Percentiles rank a stretch among this genome's conserved stretches.
Evolutionary conservation across 495 filamentous ascomycete genomes (phyloP).

Genomic region (Trichoderma reesei): DNA sequence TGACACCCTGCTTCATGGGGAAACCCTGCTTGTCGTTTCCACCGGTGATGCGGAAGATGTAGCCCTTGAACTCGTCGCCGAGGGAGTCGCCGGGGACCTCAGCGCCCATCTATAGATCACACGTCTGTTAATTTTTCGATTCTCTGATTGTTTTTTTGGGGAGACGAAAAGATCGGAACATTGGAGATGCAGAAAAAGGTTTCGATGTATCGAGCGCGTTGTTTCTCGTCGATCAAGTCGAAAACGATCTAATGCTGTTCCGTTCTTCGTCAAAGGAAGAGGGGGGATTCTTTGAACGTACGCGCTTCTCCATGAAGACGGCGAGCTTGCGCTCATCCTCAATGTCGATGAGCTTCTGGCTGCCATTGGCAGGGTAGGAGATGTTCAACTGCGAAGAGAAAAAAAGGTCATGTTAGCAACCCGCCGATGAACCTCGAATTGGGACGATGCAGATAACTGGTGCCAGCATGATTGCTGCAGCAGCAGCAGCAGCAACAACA

Average conservation of each 20-base stretch:
- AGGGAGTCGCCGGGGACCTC: constrained; percentile 91
- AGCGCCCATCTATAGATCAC: constrained; percentile 68
- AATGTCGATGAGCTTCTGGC: constrained; percentile 96
- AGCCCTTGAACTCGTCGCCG: constrained; percentile 98
- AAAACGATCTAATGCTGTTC: neutral
- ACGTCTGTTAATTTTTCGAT: constrained; percentile 10
- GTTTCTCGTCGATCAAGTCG: constrained; percentile 3
- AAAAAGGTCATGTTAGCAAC: constrained; percentile 7
- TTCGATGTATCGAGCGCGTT: constrained; percentile 17
- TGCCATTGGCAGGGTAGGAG: constrained; percentile 96
- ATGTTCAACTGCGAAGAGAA: constrained; percentile 77
- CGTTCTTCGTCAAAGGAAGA: neutral
- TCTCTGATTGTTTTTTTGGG: neutral
- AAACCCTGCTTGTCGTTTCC: constrained; percentile 99
- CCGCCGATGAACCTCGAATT: neutral
- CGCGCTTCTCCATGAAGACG: constrained; percentile 48
- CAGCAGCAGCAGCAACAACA: too few species aligned
- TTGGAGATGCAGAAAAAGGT: neutral
- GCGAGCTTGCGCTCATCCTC: constrained; percentile 85
- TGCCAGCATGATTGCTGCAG: too few species aligned
- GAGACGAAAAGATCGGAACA: neutral
- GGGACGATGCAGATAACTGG: too few species aligned
- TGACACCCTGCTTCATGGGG: constrained; percentile 99
- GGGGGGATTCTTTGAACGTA: constrained; percentile 10
- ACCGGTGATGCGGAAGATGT: constrained; percentile 95